Evolutionary conservation across 495 filamentous ascomycete species (phyloP), one percentile per base, ranked within the genome.

Genomic region (Glarea lozoyensis): DNA sequence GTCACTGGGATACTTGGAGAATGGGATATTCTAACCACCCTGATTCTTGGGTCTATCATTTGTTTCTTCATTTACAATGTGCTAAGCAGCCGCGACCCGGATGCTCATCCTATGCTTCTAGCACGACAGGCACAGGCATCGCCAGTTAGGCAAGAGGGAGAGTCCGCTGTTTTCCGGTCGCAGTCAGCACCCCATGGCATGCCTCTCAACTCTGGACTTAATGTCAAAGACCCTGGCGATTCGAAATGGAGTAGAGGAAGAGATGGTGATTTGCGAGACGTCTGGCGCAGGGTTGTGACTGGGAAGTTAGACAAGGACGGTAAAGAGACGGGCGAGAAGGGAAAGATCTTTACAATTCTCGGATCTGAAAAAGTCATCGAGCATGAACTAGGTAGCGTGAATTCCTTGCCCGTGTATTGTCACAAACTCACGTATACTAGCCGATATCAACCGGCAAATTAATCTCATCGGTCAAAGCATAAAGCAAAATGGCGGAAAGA

Each of bases 71-170:
- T 76, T 46, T 84, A 85, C 54, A 78, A 67, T 42, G 54, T 72
- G 38, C 51, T 61, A 32, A 65, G 59, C 30, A 58, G 59, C 15
- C 59, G 62, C 23, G 88, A 94, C 25, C 85, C 93, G 1, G 92
- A 97, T 64, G 81, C 82, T 9, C 90, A 97, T 60, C 93, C 92
- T 5, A 77, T 94, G 53, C 73, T 96, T 17, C 79, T 99, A 29
- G 80, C 84, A 38, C 79, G 92, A 25, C 92, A 97, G 64, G 76
- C 86, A 20, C 72, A 80, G 37, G 66, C 79, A 29, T 81, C 84
- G 10, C 76, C 81, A 5, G 81, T 99, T 21, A 78, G 93, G 49
- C 79, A 90, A 43, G 72, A 82, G 21, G 84, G 87, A 46, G 81
- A 95, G 58, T 92, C 86, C 5, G 78, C 92, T 34, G 70, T 82